These are phyloP conservation scores for Scopulariopsis brevicaulis DNA, from an alignment of 2,329 filamentous ascomycete species.

Conservation along the genomic window DNA sequence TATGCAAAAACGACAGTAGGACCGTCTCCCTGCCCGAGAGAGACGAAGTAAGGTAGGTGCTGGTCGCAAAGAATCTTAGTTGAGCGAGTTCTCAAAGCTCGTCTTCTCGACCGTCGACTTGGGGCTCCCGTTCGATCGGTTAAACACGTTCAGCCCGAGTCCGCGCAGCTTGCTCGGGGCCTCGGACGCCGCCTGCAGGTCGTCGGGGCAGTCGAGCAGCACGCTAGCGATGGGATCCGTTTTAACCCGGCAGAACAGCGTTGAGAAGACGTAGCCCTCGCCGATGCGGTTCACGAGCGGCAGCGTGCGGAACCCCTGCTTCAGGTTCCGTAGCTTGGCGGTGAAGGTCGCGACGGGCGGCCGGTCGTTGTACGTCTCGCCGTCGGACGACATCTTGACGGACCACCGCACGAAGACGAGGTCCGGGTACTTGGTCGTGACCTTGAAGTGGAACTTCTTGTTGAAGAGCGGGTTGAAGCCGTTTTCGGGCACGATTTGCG, in stretches of 20 bases:
- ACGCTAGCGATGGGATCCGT: conserved; percentile 46
- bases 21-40: neutral
- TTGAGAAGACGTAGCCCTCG: conserved; percentile 90
- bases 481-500: conserved; percentile 72
- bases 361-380: conserved; percentile 54
- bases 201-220: conserved; percentile 37
- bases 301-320: conserved; percentile 85
- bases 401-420: conserved; percentile 90
- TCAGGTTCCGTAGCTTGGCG: conserved; percentile 79
- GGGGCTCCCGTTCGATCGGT: conserved; percentile 38
- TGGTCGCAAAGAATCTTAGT: conserved; percentile 10
- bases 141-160: conserved; percentile 43
- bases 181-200: conserved; percentile 15
- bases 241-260: conserved; percentile 80
- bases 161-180: conserved; percentile 38
- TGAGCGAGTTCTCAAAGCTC: conserved; percentile 31
- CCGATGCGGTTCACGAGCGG: conserved; percentile 81
- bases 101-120: conserved; percentile 40
- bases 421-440: conserved; percentile 90
- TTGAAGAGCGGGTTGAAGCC: conserved; percentile 90
- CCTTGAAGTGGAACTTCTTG: conserved; percentile 63
- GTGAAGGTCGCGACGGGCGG: conserved; percentile 77
- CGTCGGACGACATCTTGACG: conserved; percentile 76
- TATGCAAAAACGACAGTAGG: neutral
- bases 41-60: conserved; percentile 5